These are phyloP conservation scores for Rhodotorula babjevae DNA, from an alignment of 768 basidiomycete genomes.

Conservation along the genomic window DNA sequence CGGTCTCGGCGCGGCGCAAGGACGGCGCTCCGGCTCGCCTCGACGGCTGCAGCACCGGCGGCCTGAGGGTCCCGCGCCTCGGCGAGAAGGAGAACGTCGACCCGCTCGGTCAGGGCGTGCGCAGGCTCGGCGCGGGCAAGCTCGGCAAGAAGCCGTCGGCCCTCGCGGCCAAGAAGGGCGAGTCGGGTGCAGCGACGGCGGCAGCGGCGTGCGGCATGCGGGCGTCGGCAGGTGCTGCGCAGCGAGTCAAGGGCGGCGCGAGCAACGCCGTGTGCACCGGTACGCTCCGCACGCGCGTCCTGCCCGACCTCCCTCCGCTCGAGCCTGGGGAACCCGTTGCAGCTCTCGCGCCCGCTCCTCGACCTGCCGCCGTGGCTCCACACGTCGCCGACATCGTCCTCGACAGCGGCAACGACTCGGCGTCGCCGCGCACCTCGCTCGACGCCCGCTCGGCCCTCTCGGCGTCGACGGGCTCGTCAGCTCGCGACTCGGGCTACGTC, in stretches of 20 bases:
- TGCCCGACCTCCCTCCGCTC: conserved; percentile 16
- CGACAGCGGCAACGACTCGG: neutral
- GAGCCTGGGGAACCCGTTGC: neutral
- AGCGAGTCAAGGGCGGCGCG: neutral
- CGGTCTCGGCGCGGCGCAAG: neutral
- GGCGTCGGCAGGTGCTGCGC: no score
- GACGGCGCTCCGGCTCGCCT: neutral
- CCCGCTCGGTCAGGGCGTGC: neutral
- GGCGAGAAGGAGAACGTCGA: conserved; percentile 32
- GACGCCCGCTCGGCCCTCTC: conserved; percentile 2
- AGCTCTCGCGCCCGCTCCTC: neutral
- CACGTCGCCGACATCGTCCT: neutral
- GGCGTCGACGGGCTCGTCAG: neutral
- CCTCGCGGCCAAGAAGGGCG: neutral
- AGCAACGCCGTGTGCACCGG: conserved; percentile 32
- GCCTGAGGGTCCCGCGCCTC: neutral
- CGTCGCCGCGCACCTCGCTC: neutral
- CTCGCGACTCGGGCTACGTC: conserved; percentile 29
- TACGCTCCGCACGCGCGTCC: conserved; percentile 17
- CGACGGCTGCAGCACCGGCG: neutral
- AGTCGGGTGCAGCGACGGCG: neutral
- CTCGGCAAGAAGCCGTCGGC: conserved; percentile 1
- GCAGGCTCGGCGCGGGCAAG: no score
- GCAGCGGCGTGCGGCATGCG: neutral
- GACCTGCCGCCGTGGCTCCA: neutral